Percentiles rank a stretch among this genome's conserved stretches.
phyloP scores from a whole-genome alignment of 768 basidiomycete genomes.

The Psilocybe subaeruginosa region DNA sequence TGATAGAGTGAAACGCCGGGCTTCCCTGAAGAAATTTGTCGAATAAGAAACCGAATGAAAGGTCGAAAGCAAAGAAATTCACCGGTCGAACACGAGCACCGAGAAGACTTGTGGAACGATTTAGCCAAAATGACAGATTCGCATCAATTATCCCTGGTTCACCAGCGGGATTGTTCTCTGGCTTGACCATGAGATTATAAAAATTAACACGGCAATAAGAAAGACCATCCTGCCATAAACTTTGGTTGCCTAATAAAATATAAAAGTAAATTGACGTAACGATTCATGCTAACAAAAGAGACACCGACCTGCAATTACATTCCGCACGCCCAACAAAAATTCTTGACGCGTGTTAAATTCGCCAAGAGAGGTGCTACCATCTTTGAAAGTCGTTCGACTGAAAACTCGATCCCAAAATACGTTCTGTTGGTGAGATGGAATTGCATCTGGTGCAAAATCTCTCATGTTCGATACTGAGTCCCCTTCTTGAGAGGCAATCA shows the following conservation, averaged over 20 bases:
- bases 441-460: neutral
- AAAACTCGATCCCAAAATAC: constrained; percentile 1
- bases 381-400: constrained; percentile 7
- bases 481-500: constrained; percentile 10
- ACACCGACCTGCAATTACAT: neutral
- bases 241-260: constrained; percentile 18
- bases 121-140: constrained; percentile 1
- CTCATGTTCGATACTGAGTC: neutral
- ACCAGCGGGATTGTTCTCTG: neutral
- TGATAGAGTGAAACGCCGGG: neutral
- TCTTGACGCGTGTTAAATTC: constrained; percentile 1
- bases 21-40: neutral
- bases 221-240: constrained; percentile 15
- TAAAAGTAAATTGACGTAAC: neutral
- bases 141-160: constrained; percentile 16
- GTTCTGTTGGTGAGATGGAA: neutral
- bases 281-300: neutral
- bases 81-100: constrained; percentile 4
- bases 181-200: constrained; percentile 20
- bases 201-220: constrained; percentile 28
- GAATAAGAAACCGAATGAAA: neutral
- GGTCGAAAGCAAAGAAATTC: neutral
- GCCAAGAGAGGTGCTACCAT: constrained; percentile 8
- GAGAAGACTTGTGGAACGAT: neutral
- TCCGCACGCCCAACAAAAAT: neutral